phyloP scores from a whole-genome alignment of 441 rosid species.

The Dalechampia spathulata region DNA sequence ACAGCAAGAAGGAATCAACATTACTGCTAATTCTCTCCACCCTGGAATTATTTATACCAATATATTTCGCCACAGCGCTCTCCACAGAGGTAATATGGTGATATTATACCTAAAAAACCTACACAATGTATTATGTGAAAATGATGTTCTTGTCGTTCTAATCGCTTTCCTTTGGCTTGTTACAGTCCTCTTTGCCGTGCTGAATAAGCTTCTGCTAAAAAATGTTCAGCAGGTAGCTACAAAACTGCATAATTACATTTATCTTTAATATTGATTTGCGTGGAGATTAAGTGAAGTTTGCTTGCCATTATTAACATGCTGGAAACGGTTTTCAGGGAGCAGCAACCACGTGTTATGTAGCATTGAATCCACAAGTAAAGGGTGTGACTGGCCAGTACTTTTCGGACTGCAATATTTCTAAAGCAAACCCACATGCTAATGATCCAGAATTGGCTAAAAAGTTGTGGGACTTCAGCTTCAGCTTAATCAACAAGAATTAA shows the following conservation, averaged over 20 bases:
- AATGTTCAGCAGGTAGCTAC: slow-evolving; percentile 57
- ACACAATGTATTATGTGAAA: too few relatives aligned
- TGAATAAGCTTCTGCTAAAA: slow-evolving; percentile 38
- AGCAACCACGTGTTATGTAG: slow-evolving; percentile 25
- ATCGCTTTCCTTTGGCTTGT: neutral
- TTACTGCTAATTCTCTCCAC: slow-evolving; percentile 71
- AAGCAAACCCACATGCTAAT: slow-evolving; percentile 9
- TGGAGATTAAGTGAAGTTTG: too few relatives aligned
- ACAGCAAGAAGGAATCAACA: slow-evolving; percentile 54
- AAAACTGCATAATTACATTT: too few relatives aligned
- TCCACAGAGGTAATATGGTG: too few relatives aligned
- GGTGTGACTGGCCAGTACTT: slow-evolving; percentile 19
- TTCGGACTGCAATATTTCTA: slow-evolving; percentile 13
- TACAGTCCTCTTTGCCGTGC: slow-evolving; percentile 31
- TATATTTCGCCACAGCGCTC: too few relatives aligned
- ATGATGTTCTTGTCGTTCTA: too few relatives aligned
- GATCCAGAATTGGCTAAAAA: slow-evolving; percentile 18
- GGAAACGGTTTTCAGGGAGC: slow-evolving; percentile 23
- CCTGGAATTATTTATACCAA: too few relatives aligned
- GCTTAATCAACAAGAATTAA: too few relatives aligned
- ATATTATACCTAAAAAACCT: too few relatives aligned
- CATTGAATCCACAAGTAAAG: slow-evolving; percentile 19
- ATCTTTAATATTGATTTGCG: too few relatives aligned
- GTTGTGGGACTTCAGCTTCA: slow-evolving; percentile 21
- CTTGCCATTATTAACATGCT: too few relatives aligned